Conservation (phyloP, 148 eudicot genomes). For the Chenopodium quinoa region DNA sequence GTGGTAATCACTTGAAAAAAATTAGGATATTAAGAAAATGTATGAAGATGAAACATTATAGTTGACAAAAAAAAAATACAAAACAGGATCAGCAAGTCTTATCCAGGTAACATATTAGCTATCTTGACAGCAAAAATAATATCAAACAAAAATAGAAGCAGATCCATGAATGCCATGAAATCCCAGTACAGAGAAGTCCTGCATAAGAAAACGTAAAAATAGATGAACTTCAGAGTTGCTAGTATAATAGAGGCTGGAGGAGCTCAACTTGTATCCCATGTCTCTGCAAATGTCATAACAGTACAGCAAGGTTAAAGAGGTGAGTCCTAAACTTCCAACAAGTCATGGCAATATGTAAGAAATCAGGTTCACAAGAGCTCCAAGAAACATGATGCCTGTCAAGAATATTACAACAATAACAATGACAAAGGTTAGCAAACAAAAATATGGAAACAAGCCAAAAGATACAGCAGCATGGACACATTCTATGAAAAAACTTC, state of each 20-base stretch:
- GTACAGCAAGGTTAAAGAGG: constrained; percentile 88
- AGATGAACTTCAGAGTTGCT: constrained; percentile 16
- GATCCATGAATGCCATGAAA: constrained; percentile 25
- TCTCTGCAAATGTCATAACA: constrained; percentile 92
- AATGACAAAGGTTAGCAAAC: constrained; percentile 46
- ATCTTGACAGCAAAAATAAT: constrained; percentile 18
- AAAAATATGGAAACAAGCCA: constrained; percentile 6
- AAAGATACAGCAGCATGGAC: not conserved
- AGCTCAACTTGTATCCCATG: constrained; percentile 33
- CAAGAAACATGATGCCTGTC: constrained; percentile 85
- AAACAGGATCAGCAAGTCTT: constrained; percentile 21
- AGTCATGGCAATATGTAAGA: constrained; percentile 69
- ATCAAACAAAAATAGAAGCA: constrained; percentile 20
- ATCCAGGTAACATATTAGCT: constrained; percentile 14
- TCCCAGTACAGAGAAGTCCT: constrained; percentile 33
- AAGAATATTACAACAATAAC: constrained; percentile 54
- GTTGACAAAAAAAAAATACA: constrained; percentile 25
- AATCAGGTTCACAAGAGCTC: constrained; percentile 84
- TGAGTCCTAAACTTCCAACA: constrained; percentile 97
- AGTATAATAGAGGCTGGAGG: constrained; percentile 23
- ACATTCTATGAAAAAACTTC: not conserved
- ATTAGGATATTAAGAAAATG: constrained; percentile 5
- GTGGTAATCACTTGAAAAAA: not conserved
- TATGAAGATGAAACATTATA: constrained; percentile 8
- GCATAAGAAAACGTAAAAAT: too few relatives aligned